Percentiles rank a stretch among this genome's conserved stretches.
Conservation (phyloP, 2,329 filamentous ascomycete species). For the Gliomastix tumulicola region DNA sequence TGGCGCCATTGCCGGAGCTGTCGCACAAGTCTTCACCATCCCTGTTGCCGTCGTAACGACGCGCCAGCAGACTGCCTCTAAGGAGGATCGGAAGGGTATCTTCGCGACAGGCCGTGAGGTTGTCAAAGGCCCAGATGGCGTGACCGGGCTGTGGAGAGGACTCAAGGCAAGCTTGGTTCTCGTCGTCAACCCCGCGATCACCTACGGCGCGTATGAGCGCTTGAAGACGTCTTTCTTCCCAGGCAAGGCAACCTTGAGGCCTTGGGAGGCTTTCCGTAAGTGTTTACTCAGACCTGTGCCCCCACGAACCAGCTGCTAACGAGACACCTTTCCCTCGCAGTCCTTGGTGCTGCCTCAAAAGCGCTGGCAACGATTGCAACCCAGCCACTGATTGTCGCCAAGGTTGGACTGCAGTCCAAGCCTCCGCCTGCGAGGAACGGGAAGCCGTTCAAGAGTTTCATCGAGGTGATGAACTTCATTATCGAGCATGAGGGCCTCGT, state of each 20-base stretch:
- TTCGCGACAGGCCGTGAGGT: constrained; percentile 85
- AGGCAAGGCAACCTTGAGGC: constrained; percentile 65
- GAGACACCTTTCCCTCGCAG: no score
- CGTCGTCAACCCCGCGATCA: constrained; percentile 94
- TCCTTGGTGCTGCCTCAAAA: constrained; percentile 90
- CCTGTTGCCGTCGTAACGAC: constrained; percentile 94
- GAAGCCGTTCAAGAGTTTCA: constrained; percentile 87
- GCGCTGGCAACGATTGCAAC: constrained; percentile 84
- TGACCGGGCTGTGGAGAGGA: constrained; percentile 85
- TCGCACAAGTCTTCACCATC: constrained; percentile 94
- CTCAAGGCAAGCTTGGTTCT: constrained; percentile 93
- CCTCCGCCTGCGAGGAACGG: constrained; percentile 78
- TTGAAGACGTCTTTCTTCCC: constrained; percentile 73
- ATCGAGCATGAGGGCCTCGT: constrained; percentile 75
- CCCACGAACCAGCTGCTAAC: no score
- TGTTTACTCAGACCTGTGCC: no score
- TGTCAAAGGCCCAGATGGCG: constrained; percentile 82
- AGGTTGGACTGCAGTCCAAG: constrained; percentile 91
- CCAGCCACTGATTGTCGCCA: constrained; percentile 94
- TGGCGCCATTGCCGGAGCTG: constrained; percentile 79
- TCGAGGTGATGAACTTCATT: constrained; percentile 94
- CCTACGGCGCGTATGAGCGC: constrained; percentile 93
- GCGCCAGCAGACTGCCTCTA: constrained; percentile 86
- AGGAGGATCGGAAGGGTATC: constrained; percentile 77
- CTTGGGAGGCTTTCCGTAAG: constrained; percentile 88